Conservation (phyloP, 2,329 filamentous ascomycete species). For the Colletotrichum plurivorum region DNA sequence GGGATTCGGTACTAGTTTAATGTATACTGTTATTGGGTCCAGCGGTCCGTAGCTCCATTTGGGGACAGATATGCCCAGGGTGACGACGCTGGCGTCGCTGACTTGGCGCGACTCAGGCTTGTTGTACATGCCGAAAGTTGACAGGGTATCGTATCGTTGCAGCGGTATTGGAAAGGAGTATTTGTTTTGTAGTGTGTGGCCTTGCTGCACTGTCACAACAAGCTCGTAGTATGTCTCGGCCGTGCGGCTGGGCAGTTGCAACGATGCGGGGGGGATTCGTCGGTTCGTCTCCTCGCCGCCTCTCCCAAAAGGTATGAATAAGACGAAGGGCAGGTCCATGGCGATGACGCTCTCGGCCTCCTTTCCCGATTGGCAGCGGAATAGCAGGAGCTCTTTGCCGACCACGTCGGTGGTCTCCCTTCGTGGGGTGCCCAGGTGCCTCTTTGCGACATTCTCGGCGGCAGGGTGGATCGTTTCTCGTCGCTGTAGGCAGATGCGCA, state of each 20-base stretch:
- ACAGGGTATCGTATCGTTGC: constrained; percentile 94
- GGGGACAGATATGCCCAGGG: constrained; percentile 90
- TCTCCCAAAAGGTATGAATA: constrained; percentile 96
- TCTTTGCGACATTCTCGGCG: constrained; percentile 93
- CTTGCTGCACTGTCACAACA: constrained; percentile 95
- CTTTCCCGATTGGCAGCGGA: constrained; percentile 85
- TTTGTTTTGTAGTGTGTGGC: constrained; percentile 87
- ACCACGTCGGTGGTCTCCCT: constrained; percentile 94
- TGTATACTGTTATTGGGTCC: constrained; percentile 95
- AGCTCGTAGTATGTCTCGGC: constrained; percentile 98
- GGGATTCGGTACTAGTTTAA: constrained; percentile 91
- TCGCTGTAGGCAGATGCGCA: constrained; percentile 93
- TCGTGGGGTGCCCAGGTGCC: constrained; percentile 89
- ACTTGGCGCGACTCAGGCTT: constrained; percentile 89
- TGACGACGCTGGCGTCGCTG: constrained; percentile 91
- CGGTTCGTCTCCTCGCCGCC: constrained; percentile 91
- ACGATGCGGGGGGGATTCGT: constrained; percentile 90
- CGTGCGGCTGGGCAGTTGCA: constrained; percentile 92
- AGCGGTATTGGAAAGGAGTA: constrained; percentile 93
- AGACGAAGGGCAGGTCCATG: constrained; percentile 97
- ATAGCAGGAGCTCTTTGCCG: constrained; percentile 94
- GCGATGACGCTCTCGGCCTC: constrained; percentile 91
- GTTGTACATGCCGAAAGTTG: constrained; percentile 99
- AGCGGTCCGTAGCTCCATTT: constrained; percentile 97
- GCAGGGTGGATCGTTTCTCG: constrained; percentile 97